phyloP scores from a whole-genome alignment of 805 yeast species.

The Kluyveromyces siamensis region DNA sequence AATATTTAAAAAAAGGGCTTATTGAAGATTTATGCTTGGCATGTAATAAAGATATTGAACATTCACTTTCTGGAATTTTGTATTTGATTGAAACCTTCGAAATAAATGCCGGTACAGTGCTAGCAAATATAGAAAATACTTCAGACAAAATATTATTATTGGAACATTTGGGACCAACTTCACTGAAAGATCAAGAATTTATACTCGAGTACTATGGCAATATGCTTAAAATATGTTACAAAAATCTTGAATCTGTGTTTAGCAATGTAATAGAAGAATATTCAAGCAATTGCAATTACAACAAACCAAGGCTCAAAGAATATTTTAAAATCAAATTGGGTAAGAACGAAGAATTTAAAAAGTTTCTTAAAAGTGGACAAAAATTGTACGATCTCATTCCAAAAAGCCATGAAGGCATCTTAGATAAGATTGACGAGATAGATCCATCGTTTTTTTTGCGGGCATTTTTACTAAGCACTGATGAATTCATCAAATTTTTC shows the following conservation, averaged over 20 bases:
- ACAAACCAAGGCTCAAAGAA: conserved; percentile 13
- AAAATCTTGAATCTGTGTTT: conserved; percentile 13
- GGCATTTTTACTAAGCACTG: conserved; percentile 7
- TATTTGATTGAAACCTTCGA: conserved; percentile 7
- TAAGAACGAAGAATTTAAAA: conserved; percentile 6
- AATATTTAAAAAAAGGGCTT: conserved; percentile 6
- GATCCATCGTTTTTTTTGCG: conserved; percentile 14
- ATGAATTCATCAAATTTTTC: conserved; percentile 1
- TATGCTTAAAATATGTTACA: conserved; percentile 11
- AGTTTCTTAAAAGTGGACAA: conserved; percentile 4
- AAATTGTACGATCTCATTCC: conserved; percentile 4
- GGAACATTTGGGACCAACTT: conserved; percentile 16
- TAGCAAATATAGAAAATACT: conserved; percentile 10
- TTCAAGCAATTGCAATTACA: conserved; percentile 15
- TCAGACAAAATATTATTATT: conserved; percentile 16
- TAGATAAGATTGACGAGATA: conserved; percentile 5
- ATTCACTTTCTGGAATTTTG: conserved; percentile 5
- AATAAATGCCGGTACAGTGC: conserved; percentile 9
- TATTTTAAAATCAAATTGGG: conserved; percentile 14
- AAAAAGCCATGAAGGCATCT: not conserved
- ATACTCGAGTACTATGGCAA: conserved; percentile 19
- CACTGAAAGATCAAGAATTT: conserved; percentile 17
- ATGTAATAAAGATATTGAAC: conserved; percentile 3
- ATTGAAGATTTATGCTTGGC: conserved; percentile 12
- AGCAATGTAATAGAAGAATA: conserved; percentile 13